phyloP scores from a whole-genome alignment of 805 yeast genomes.

The Priceomyces carsonii region DNA sequence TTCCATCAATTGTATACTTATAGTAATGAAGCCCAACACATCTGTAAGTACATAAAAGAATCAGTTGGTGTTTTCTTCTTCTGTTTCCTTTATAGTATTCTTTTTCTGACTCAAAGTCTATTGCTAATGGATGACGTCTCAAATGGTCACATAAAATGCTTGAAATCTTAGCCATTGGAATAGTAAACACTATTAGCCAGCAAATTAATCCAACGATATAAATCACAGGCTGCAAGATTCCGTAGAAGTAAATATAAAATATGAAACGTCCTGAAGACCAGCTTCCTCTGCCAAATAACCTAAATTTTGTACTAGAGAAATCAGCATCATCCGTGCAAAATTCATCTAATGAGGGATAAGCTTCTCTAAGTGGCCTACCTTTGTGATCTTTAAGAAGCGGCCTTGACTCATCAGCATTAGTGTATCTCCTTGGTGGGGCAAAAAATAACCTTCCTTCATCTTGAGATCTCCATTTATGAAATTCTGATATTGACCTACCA shows the following conservation, averaged over 20 bases:
- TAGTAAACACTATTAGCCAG: conserved; percentile 85
- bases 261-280: conserved; percentile 85
- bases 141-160: conserved; percentile 70
- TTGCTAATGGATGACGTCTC: conserved; percentile 86
- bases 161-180: conserved; percentile 88
- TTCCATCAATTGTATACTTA: conserved; percentile 95
- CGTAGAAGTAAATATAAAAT: conserved; percentile 71
- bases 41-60: conserved; percentile 86
- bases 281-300: conserved; percentile 82
- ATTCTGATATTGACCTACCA: conserved; percentile 83
- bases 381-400: conserved; percentile 44
- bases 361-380: conserved; percentile 40
- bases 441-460: conserved; percentile 80
- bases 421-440: conserved; percentile 57
- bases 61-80: conserved; percentile 50
- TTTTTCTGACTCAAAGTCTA: conserved; percentile 67
- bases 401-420: conserved; percentile 29
- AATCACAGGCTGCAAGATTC: conserved; percentile 68
- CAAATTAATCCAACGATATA: conserved; percentile 55
- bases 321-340: conserved; percentile 23
- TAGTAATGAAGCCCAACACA: conserved; percentile 92
- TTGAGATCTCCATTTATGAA: conserved; percentile 81
- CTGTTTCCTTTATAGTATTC: conserved; percentile 39
- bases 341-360: conserved; percentile 32
- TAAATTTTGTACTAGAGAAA: conserved; percentile 17